Evolutionary conservation across 441 rosid species (phyloP).

Genomic region (Hura crepitans): DNA sequence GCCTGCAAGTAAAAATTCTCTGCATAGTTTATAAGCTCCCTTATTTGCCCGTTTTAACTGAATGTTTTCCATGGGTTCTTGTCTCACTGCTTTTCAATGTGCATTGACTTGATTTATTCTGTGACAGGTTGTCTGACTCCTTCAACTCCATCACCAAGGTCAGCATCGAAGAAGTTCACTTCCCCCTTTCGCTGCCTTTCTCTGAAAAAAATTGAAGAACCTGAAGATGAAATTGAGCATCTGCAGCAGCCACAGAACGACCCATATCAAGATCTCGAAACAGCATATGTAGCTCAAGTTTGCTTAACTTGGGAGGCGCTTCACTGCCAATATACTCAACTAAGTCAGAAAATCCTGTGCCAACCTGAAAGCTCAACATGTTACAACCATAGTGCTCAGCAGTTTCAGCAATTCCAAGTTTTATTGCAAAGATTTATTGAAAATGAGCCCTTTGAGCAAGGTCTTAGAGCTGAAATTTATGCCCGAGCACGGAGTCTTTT

Average conservation of each 20-base stretch:
- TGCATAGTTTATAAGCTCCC: not conserved
- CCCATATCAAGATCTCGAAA: constrained; percentile 71
- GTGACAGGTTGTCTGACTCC: constrained; percentile 51
- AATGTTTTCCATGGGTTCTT: not conserved
- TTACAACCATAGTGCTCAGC: constrained; percentile 82
- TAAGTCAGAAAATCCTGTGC: constrained; percentile 61
- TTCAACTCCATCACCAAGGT: constrained; percentile 74
- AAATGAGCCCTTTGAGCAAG: constrained; percentile 87
- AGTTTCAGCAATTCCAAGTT: constrained; percentile 86
- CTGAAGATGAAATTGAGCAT: constrained; percentile 60
- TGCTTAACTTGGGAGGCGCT: constrained; percentile 98
- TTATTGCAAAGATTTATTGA: constrained; percentile 86
- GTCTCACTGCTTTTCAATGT: not conserved
- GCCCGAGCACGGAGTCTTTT: constrained; percentile 67
- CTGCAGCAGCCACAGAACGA: constrained; percentile 47
- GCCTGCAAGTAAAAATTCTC: not conserved
- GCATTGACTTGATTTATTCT: not conserved
- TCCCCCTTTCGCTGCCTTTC: constrained; percentile 91
- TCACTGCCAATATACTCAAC: constrained; percentile 88
- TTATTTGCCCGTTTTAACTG: not conserved
- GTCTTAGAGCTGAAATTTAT: constrained; percentile 65
- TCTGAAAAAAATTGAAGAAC: constrained; percentile 60
- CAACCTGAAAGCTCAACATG: constrained; percentile 58
- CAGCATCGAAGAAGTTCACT: constrained; percentile 71
- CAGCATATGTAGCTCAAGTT: constrained; percentile 82